Evolutionary conservation across 2,329 filamentous ascomycete genomes (phyloP).

Genomic region (Phymatotrichopsis omnivora): DNA sequence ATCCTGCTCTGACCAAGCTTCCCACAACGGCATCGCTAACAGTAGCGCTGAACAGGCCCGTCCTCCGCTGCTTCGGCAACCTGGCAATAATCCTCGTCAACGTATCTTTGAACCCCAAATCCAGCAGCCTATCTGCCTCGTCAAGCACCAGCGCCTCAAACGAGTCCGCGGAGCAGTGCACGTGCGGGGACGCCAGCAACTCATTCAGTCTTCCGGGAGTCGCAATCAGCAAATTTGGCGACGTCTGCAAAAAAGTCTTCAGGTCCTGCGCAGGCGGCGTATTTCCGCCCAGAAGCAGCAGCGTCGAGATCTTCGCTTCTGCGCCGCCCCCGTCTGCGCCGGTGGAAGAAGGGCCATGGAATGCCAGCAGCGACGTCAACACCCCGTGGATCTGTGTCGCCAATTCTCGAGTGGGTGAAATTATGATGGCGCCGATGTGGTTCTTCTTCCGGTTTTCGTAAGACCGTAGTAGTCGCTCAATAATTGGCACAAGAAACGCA

Average conservation of each 20-base stretch:
- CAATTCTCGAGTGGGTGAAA: constrained; percentile 87
- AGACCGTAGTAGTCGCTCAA: constrained; percentile 69
- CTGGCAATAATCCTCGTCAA: constrained; percentile 73
- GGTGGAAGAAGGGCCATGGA: constrained; percentile 65
- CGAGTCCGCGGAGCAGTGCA: constrained; percentile 75
- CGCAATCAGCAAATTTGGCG: constrained; percentile 79
- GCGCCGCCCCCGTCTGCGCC: constrained; percentile 26
- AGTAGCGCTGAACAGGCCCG: constrained; percentile 86
- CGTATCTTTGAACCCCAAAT: constrained; percentile 88
- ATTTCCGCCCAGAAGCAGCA: constrained; percentile 70
- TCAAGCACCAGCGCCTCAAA: constrained; percentile 91
- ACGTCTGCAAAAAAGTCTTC: constrained; percentile 69
- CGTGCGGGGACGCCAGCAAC: constrained; percentile 72
- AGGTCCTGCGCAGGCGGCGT: constrained; percentile 78
- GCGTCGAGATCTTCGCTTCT: constrained; percentile 53
- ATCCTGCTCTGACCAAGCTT: constrained; percentile 80
- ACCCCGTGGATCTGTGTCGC: constrained; percentile 84
- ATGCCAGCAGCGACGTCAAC: constrained; percentile 63
- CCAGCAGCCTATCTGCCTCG: constrained; percentile 84
- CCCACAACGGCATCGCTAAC: constrained; percentile 83
- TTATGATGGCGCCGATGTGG: constrained; percentile 80
- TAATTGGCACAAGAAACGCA: constrained; percentile 70
- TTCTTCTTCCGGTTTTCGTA: constrained; percentile 65
- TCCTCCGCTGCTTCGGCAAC: constrained; percentile 84
- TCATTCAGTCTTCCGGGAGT: constrained; percentile 86